A percentile compares a stretch with the other conserved stretches of the same genome.
Evolutionary conservation across 1,139 yeast species (phyloP).

Genomic region (Nakaseomyces glabratus): DNA sequence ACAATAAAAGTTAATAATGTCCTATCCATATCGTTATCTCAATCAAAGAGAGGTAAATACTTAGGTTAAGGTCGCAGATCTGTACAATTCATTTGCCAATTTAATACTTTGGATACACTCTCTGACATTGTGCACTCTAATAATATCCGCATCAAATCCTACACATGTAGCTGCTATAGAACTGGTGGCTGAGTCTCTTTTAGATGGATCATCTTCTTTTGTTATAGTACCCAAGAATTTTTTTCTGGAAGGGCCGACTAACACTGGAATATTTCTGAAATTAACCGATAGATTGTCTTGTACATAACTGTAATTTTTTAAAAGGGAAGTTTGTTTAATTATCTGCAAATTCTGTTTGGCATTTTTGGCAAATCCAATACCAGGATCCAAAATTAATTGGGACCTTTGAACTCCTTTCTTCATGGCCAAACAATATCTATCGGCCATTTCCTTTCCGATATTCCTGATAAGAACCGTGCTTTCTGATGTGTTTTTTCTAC

Average conservation of each 20-base stretch:
- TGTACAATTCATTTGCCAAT: conserved; percentile 51
- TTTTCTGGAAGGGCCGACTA: conserved; percentile 85
- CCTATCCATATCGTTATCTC: too few species aligned
- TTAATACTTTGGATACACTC: conserved; percentile 55
- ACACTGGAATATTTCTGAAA: conserved; percentile 42
- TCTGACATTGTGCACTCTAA: conserved; percentile 79
- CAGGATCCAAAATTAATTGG: conserved; percentile 92
- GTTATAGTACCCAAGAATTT: conserved; percentile 72
- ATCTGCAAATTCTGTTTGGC: conserved; percentile 57
- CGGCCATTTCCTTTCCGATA: conserved; percentile 58
- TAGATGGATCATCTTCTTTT: conserved; percentile 37
- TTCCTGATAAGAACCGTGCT: conserved; percentile 27
- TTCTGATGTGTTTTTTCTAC: conserved; percentile 12
- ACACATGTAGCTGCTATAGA: conserved; percentile 70
- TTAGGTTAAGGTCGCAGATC: too few species aligned
- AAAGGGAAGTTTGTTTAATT: conserved; percentile 47
- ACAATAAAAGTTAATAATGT: too few species aligned
- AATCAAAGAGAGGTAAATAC: too few species aligned
- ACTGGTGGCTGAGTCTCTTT: conserved; percentile 68
- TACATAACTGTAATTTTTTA: conserved; percentile 43
- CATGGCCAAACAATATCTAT: conserved; percentile 49
- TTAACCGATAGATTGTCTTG: conserved; percentile 12
- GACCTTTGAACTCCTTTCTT: conserved; percentile 65
- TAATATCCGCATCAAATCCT: conserved; percentile 67
- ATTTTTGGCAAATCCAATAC: conserved; percentile 86